Percentiles rank a stretch among this genome's conserved stretches.
These are phyloP conservation scores for Phytomonas sp. DNA, from an alignment of 208 protist genomes.

Conservation along the genomic window DNA sequence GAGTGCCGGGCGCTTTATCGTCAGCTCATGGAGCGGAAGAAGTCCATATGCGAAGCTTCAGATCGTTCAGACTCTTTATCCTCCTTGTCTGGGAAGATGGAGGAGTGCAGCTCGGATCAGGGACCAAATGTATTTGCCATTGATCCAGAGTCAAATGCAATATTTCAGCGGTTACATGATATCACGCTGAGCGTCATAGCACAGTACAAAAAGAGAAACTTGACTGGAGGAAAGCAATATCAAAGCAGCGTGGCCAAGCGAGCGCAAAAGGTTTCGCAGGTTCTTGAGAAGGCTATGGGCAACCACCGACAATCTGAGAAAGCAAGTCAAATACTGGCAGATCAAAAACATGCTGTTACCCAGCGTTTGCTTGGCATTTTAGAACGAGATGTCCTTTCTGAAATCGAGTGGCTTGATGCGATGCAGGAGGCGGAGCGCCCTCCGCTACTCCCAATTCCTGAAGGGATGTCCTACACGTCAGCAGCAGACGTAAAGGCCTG, in stretches of 20 bases:
- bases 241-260: background rate
- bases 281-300: constrained; percentile 19
- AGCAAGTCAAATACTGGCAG: constrained; percentile 29
- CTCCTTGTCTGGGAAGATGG: background rate
- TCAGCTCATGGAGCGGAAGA: constrained; percentile 33
- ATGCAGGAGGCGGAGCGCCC: constrained; percentile 81
- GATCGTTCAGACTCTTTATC: background rate
- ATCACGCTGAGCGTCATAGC: constrained; percentile 25
- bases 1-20: constrained; percentile 42
- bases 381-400: constrained; percentile 61
- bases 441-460: constrained; percentile 72
- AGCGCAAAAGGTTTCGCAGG: constrained; percentile 15
- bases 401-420: constrained; percentile 69
- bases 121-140: constrained; percentile 40
- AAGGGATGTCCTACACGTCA: constrained; percentile 78
- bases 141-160: constrained; percentile 39
- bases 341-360: constrained; percentile 34
- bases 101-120: background rate
- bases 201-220: constrained; percentile 6
- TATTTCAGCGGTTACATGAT: constrained; percentile 65
- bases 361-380: constrained; percentile 48
- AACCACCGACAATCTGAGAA: constrained; percentile 22
- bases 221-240: too few relatives aligned
- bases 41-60: background rate
- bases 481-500: constrained; percentile 66